These are phyloP conservation scores for Aspergillus kassunensis DNA, from an alignment of 495 filamentous ascomycete genomes.

Conservation along the genomic window DNA sequence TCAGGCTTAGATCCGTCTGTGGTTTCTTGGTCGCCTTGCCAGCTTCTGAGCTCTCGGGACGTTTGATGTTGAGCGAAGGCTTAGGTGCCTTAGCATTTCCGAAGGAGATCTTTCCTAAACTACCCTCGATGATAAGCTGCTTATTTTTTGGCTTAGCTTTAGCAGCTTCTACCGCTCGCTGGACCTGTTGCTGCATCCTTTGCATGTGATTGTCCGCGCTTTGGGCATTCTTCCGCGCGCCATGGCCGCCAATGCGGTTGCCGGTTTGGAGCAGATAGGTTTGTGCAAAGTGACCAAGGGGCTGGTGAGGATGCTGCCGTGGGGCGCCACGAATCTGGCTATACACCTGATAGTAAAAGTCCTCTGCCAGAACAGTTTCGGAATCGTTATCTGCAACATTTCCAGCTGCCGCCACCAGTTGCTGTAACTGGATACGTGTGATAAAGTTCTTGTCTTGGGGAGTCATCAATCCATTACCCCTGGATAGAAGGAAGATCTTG, in stretches of 20 bases:
- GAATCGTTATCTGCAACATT: conserved; percentile 74
- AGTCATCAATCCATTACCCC: conserved; percentile 96
- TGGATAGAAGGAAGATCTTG: conserved; percentile 92
- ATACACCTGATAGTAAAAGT: conserved; percentile 98
- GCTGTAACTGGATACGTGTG: conserved; percentile 94
- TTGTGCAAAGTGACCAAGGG: conserved; percentile 92
- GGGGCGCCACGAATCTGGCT: conserved; percentile 86
- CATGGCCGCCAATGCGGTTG: conserved; percentile 62
- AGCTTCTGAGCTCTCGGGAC: conserved; percentile 63
- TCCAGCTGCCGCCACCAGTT: conserved; percentile 86
- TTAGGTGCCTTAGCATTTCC: conserved; percentile 97
- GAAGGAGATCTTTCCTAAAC: conserved; percentile 96
- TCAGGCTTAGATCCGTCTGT: conserved; percentile 47
- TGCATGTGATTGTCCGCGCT: conserved; percentile 96
- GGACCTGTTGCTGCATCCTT: conserved; percentile 98
- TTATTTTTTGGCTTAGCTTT: conserved; percentile 97
- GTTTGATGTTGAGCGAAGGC: conserved; percentile 91
- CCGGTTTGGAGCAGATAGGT: conserved; percentile 95
- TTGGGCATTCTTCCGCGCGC: conserved; percentile 60
- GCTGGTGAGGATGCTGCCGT: conserved; percentile 83
- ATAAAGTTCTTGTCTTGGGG: conserved; percentile 99
- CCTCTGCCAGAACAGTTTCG: conserved; percentile 76
- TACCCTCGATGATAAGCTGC: conserved; percentile 97
- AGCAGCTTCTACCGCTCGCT: conserved; percentile 92
- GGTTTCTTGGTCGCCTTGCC: conserved; percentile 41